Evolutionary conservation across 192 early-diverging fungal species (phyloP).

Genomic region (Backusella tarrabulga): DNA sequence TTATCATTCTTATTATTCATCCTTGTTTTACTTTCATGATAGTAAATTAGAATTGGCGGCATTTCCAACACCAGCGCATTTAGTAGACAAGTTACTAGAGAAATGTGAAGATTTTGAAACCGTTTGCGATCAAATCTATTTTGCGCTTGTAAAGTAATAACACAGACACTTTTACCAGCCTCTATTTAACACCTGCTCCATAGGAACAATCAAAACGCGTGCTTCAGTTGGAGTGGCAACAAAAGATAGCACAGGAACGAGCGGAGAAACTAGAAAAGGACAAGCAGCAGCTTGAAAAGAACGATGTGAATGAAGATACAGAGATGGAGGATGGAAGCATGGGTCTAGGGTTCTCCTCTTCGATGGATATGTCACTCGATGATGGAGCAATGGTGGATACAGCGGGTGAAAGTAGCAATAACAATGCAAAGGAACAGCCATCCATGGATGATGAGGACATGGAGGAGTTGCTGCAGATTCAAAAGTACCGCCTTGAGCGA

Average conservation of each 20-base stretch:
- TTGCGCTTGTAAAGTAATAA: constrained; percentile 23
- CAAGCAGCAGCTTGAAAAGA: constrained; percentile 9
- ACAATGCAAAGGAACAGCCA: background rate
- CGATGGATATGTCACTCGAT: constrained; percentile 16
- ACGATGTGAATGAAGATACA: background rate
- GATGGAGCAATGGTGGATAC: constrained; percentile 6
- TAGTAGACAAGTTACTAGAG: constrained; percentile 15
- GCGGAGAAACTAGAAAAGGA: constrained; percentile 15
- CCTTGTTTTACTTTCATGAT: background rate
- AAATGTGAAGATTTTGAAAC: constrained; percentile 36
- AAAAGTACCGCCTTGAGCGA: constrained; percentile 29
- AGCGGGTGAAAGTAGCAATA: background rate
- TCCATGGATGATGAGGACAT: constrained; percentile 32
- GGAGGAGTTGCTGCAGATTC: constrained; percentile 31
- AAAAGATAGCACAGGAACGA: constrained; percentile 12
- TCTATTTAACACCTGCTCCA: too few species aligned
- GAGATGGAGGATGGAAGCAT: constrained; percentile 14
- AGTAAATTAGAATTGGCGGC: constrained; percentile 13
- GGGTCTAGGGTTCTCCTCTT: background rate
- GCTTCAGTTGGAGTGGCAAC: constrained; percentile 23
- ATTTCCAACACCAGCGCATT: constrained; percentile 11
- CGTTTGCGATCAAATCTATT: constrained; percentile 39
- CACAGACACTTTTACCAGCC: background rate
- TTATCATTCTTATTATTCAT: background rate
- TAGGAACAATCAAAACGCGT: constrained; percentile 37